Conservation (phyloP, 352 stramenopile species). For the Globisporangium paddicum region DNA sequence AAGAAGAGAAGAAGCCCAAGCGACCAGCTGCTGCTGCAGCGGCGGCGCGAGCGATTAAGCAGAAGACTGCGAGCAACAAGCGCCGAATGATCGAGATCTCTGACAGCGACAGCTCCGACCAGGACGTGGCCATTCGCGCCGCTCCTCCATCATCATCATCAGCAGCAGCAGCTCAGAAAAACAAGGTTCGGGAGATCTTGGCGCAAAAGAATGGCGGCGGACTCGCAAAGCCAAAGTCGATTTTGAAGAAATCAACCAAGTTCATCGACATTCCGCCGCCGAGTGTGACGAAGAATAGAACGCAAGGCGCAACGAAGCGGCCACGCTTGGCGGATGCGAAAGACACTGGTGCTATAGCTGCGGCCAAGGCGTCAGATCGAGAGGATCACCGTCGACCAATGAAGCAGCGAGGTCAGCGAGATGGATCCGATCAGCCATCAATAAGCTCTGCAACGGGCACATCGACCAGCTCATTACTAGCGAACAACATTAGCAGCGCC, state of each 20-base stretch:
- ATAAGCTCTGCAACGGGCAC: conserved; percentile 12
- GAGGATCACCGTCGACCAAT: conserved; percentile 60
- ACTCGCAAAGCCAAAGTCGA: conserved; percentile 25
- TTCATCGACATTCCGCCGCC: conserved; percentile 7
- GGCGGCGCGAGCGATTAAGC: background rate
- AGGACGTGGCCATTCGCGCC: conserved; percentile 18
- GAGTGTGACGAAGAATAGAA: background rate
- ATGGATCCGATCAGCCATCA: conserved; percentile 13
- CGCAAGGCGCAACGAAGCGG: conserved; percentile 3
- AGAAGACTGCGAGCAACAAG: conserved; percentile 24
- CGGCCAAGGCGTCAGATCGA: conserved; percentile 6
- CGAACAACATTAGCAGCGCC: background rate
- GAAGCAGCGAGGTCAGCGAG: conserved; percentile 40
- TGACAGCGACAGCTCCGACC: conserved; percentile 48
- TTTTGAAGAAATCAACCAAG: conserved; percentile 31
- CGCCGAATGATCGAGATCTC: conserved; percentile 36
- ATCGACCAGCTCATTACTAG: conserved; percentile 7
- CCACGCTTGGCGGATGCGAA: conserved; percentile 13
- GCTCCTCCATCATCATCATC: background rate
- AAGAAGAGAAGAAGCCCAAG: conserved; percentile 17
- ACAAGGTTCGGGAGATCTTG: conserved; percentile 11
- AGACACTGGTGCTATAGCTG: conserved; percentile 9
- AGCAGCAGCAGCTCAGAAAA: background rate
- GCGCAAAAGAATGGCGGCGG: conserved; percentile 8
- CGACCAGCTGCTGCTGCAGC: conserved; percentile 4